Base-by-base conservation (phyloP, 2,329 filamentous ascomycete genomes). In the Periglandula ipomoeae region DNA sequence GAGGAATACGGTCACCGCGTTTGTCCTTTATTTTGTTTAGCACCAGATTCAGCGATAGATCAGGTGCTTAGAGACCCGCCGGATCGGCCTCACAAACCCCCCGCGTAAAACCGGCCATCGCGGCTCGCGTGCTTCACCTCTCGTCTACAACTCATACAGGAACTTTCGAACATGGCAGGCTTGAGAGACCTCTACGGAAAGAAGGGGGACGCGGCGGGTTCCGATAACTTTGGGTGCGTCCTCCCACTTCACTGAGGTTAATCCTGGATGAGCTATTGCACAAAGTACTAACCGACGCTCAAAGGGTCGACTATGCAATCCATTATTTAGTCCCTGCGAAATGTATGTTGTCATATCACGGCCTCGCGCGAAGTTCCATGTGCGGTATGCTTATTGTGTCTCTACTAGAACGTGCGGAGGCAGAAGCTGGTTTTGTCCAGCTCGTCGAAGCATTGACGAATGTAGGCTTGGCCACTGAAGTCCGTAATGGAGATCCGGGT, bases 401-500 rank as follows among this genome's bases (percentile, higher is more conserved):
- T 23, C 9, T 22, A n/a, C 8, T 40, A 89, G 87, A 84, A 57
- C 81, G 79, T 58, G 68, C 72, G 35, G 74, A 85, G 62, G 87
- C 89, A 15, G 79, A 85, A 61, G 78, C 81, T 15, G 78, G 84
- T 57, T 95, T 95, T 62, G 79, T 85, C 54, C 81, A 84, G 60
- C 81, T 97, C 37, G 76, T 95, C 58, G 72, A 85, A 59, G 79
- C 82, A 35, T 78, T 98, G 35, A 81, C 85, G 27, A 73, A 75
- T 44, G 86, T 90, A 40, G 90, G 91, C n/a, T 76, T 97, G 53
- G 81, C 85, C 38, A 89, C 87, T 9, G 89, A 96, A 68, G 90
- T 95, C 45, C 86, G 93, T 54, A 81, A 83, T 58, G 89, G 89
- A 49, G 81, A 85, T 55, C 78, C 82, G 24, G 74, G 79, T 49